phyloP scores from a whole-genome alignment of 352 stramenopile genomes.

The Elongisporangium anandrum region DNA sequence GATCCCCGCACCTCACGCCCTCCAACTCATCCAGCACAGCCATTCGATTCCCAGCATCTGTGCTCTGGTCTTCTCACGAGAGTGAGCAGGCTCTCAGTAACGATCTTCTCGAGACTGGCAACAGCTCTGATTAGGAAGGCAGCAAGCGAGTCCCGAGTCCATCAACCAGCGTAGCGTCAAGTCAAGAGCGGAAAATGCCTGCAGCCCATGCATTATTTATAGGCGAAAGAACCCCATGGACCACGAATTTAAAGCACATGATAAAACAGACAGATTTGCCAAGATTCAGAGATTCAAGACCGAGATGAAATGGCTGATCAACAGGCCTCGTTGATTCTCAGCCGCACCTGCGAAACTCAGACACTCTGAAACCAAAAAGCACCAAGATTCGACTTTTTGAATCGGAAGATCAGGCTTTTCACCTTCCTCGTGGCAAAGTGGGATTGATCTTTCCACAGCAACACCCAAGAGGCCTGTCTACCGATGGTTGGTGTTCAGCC shows the following conservation, averaged over 20 bases:
- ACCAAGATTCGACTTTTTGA: background rate
- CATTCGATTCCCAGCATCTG: conserved; percentile 42
- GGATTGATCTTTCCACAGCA: background rate
- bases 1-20: conserved; percentile 36
- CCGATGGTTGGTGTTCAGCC: background rate
- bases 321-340: background rate
- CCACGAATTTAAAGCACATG: background rate
- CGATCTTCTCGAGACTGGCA: background rate
- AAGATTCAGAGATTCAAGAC: background rate
- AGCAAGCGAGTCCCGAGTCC: background rate
- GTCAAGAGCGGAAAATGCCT: background rate
- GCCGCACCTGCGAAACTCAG: background rate
- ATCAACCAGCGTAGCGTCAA: background rate
- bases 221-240: background rate
- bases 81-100: background rate
- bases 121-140: background rate
- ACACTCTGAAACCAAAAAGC: too few relatives aligned
- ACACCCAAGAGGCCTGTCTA: background rate
- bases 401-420: background rate
- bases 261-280: background rate
- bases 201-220: background rate
- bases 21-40: conserved; percentile 27
- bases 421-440: background rate
- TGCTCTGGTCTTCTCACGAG: conserved; percentile 41
- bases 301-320: background rate